These are phyloP conservation scores for Cornus kousa DNA, from an alignment of 148 eudicot species.

Conservation along the genomic window DNA sequence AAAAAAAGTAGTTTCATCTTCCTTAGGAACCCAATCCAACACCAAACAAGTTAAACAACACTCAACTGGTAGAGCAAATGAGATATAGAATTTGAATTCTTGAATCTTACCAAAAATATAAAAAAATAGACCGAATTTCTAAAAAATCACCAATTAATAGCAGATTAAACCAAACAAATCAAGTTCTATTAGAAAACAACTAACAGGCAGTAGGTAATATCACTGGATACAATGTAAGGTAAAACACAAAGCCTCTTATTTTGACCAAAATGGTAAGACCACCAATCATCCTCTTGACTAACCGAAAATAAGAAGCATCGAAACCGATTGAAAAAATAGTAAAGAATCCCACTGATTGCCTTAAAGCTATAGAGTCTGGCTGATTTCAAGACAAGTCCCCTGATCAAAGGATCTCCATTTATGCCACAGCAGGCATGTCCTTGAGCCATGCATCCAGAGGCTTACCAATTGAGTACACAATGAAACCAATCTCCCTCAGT, in stretches of 20 bases:
- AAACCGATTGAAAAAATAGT: slow-evolving; percentile 1
- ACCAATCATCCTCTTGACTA: not conserved
- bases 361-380: not conserved
- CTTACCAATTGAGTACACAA: slow-evolving; percentile 43
- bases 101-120: no score
- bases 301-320: not conserved
- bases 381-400: slow-evolving; percentile 1
- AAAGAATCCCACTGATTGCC: slow-evolving; percentile 19
- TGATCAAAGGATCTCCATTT: slow-evolving; percentile 7
- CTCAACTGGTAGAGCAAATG: no score
- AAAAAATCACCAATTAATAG: not conserved
- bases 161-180: not conserved
- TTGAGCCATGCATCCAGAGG: slow-evolving; percentile 42
- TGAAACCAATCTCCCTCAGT: slow-evolving; percentile 44
- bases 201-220: not conserved
- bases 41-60: no score
- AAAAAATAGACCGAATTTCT: not conserved
- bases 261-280: not conserved
- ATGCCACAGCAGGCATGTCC: slow-evolving; percentile 57
- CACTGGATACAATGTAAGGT: not conserved
- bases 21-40: no score
- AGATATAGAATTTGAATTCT: not conserved
- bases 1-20: no score
- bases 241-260: not conserved
- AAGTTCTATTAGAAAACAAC: slow-evolving; percentile 13